Percentiles rank a stretch among this genome's conserved stretches.
Conservation (phyloP, 768 basidiomycete species). For the Phlegmacium glaucopus region DNA sequence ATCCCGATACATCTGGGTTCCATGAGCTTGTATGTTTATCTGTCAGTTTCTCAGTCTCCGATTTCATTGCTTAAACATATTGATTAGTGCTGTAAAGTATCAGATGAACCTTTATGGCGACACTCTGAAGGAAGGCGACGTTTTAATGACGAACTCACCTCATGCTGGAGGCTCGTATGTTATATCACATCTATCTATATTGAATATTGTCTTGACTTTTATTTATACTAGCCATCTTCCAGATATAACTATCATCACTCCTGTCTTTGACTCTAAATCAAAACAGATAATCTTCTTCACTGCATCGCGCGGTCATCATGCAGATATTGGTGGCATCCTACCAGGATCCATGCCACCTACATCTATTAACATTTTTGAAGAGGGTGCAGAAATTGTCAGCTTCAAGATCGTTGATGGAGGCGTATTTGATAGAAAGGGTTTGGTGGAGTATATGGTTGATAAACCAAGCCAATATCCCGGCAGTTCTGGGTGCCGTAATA, state of each 20-base stretch:
- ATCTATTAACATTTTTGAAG: constrained; percentile 86
- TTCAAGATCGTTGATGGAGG: constrained; percentile 90
- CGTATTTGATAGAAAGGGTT: constrained; percentile 70
- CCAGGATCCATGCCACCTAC: constrained; percentile 97
- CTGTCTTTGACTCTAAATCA: constrained; percentile 69
- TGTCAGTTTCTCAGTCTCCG: constrained; percentile 1
- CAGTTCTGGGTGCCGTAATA: constrained; percentile 83
- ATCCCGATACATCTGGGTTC: constrained; percentile 86
- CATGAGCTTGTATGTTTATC: constrained; percentile 77
- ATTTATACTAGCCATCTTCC: constrained; percentile 37
- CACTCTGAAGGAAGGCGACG: constrained; percentile 83
- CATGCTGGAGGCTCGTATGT: constrained; percentile 85
- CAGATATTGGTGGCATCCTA: constrained; percentile 89
- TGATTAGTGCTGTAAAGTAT: constrained; percentile 74
- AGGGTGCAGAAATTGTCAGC: constrained; percentile 87
- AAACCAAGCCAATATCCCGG: constrained; percentile 80
- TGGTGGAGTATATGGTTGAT: constrained; percentile 79
- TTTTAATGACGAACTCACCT: constrained; percentile 90
- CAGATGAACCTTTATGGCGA: constrained; percentile 78
- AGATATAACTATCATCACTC: constrained; percentile 92
- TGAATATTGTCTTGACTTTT: background rate
- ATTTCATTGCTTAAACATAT: no score
- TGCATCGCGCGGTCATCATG: constrained; percentile 91
- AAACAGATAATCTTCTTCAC: constrained; percentile 89
- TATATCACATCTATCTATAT: constrained; percentile 6